Evolutionary conservation across 2,329 filamentous ascomycete genomes (phyloP).

Genomic region (Arthrobotrys sinensis): DNA sequence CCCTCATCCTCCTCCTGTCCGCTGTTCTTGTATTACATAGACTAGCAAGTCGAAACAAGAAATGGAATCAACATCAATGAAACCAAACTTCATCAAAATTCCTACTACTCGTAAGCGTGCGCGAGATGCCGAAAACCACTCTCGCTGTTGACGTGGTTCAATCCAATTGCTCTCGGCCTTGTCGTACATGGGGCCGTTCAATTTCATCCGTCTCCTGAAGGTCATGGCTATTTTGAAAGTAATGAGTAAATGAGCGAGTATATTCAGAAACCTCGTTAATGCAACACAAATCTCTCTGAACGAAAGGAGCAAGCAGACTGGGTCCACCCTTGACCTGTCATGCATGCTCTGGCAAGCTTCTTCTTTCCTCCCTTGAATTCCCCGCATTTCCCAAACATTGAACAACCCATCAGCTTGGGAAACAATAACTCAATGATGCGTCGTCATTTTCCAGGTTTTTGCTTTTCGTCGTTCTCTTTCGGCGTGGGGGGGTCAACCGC

Average conservation of each 20-base stretch:
- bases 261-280: slow-evolving; percentile 32
- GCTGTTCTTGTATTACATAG: slow-evolving; percentile 56
- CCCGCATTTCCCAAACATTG: slow-evolving; percentile 61
- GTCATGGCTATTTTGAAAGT: slow-evolving; percentile 13
- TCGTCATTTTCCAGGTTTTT: slow-evolving; percentile 56
- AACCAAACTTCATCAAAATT: slow-evolving; percentile 28
- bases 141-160: slow-evolving; percentile 50
- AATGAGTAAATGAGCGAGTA: slow-evolving; percentile 30
- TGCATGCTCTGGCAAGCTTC: slow-evolving; percentile 38
- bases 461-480: slow-evolving; percentile 21
- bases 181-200: slow-evolving; percentile 23
- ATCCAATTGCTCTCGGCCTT: slow-evolving; percentile 31
- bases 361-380: slow-evolving; percentile 50
- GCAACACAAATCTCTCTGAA: slow-evolving; percentile 51
- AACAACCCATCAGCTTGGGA: slow-evolving; percentile 55
- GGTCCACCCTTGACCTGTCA: slow-evolving; percentile 56
- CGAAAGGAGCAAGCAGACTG: slow-evolving; percentile 35
- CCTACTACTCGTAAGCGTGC: not conserved
- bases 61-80: slow-evolving; percentile 47
- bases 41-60: slow-evolving; percentile 53
- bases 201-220: slow-evolving; percentile 51
- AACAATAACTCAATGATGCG: slow-evolving; percentile 43
- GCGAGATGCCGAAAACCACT: slow-evolving; percentile 32
- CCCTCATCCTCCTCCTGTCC: slow-evolving; percentile 60
- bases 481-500: slow-evolving; percentile 44